Conservation (phyloP, 768 basidiomycete species). For the Neoboletus brunneissimus region DNA sequence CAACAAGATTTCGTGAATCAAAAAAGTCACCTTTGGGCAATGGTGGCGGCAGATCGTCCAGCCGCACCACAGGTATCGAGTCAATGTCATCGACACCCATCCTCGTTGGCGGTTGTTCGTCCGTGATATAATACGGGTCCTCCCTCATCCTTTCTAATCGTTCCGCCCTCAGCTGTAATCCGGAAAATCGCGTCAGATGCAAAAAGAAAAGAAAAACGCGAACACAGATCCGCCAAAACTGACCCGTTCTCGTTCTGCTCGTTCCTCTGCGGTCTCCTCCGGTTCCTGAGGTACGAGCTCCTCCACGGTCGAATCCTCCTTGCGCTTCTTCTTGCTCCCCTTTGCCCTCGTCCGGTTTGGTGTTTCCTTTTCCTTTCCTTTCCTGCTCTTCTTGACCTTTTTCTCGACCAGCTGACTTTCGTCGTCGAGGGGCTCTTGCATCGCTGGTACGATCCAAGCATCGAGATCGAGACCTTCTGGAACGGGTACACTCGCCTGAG, state of each 20-base stretch:
- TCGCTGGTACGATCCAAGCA: slow-evolving; percentile 74
- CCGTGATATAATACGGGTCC: slow-evolving; percentile 90
- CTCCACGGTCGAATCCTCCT: slow-evolving; percentile 20
- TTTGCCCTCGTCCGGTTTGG: slow-evolving; percentile 29
- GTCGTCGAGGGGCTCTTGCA: slow-evolving; percentile 30
- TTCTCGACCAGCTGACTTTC: slow-evolving; percentile 39
- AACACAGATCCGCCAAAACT: slow-evolving; percentile 17
- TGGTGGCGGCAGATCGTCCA: slow-evolving; percentile 69
- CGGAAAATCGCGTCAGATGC: slow-evolving; percentile 5
- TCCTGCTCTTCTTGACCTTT: slow-evolving; percentile 43
- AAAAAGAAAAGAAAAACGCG: too few species aligned
- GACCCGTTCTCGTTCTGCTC: slow-evolving; percentile 61
- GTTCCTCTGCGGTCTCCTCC: slow-evolving; percentile 57
- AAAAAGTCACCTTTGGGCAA: slow-evolving; percentile 30
- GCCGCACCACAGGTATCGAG: slow-evolving; percentile 83
- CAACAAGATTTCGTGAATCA: background rate
- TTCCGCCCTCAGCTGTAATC: slow-evolving; percentile 65
- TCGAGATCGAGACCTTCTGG: slow-evolving; percentile 89
- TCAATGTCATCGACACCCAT: slow-evolving; percentile 63
- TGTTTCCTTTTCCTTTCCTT: slow-evolving; percentile 46
- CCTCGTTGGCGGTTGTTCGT: slow-evolving; percentile 49
- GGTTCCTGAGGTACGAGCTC: slow-evolving; percentile 40
- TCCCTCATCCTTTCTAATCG: slow-evolving; percentile 73
- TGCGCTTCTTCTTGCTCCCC: slow-evolving; percentile 46
- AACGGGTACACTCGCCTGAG: slow-evolving; percentile 76